Evolutionary conservation across 1,284 basidiomycete genomes (phyloP).

Genomic region (Ustilago hordei): DNA sequence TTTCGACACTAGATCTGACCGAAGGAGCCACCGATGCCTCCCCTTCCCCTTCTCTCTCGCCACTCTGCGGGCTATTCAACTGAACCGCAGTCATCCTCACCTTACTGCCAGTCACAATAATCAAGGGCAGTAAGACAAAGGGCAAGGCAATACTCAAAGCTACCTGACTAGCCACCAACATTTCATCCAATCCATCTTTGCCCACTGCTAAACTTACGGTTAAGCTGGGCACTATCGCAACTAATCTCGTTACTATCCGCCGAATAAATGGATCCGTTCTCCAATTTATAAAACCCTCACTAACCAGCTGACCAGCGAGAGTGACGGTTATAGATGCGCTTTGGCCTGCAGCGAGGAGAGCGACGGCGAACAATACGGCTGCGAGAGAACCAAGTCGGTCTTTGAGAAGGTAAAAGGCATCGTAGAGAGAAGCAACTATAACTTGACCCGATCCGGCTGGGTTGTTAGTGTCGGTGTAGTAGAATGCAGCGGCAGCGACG

Average conservation of each 20-base stretch:
- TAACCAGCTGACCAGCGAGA: conserved; percentile 88
- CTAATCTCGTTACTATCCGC: conserved; percentile 82
- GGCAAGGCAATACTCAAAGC: conserved; percentile 88
- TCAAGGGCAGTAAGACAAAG: conserved; percentile 70
- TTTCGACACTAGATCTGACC: conserved; percentile 14
- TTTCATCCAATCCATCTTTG: conserved; percentile 79
- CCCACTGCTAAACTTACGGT: conserved; percentile 83
- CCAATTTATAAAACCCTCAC: conserved; percentile 94
- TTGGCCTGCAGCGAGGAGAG: conserved; percentile 79
- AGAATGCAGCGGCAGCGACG: conserved; percentile 72
- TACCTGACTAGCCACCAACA: conserved; percentile 90
- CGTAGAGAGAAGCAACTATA: conserved; percentile 61
- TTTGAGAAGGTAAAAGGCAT: conserved; percentile 63
- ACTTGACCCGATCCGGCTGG: conserved; percentile 29
- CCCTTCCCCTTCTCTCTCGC: neutral
- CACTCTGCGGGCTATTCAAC: neutral
- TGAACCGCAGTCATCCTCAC: conserved; percentile 48
- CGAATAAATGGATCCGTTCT: conserved; percentile 83
- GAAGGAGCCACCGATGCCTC: conserved; percentile 16
- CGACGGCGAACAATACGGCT: conserved; percentile 65
- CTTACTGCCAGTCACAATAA: conserved; percentile 59
- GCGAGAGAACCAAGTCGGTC: conserved; percentile 48
- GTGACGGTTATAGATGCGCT: conserved; percentile 93
- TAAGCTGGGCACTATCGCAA: conserved; percentile 88
- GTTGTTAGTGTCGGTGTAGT: conserved; percentile 40